Percentiles rank a stretch among this genome's conserved stretches.
Conservation (phyloP, 1,284 basidiomycete species). For the Ustilago nuda region DNA sequence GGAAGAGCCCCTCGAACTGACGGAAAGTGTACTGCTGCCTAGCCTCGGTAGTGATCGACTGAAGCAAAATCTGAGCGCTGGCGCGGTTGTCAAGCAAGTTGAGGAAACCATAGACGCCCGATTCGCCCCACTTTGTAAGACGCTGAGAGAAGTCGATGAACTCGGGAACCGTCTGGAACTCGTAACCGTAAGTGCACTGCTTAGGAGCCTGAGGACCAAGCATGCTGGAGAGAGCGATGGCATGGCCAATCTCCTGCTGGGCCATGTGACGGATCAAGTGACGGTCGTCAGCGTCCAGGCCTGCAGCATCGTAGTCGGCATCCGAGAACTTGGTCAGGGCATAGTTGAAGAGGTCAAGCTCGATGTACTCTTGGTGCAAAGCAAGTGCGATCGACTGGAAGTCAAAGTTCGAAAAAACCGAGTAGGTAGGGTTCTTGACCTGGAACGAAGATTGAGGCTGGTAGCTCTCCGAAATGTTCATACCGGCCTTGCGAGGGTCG, state of each 20-base stretch:
- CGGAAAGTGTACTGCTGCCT: conserved; percentile 56
- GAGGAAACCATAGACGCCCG: conserved; percentile 58
- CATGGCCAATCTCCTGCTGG: conserved; percentile 60
- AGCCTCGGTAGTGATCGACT: conserved; percentile 60
- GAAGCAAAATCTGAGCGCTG: conserved; percentile 52
- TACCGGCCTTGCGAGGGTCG: conserved; percentile 33
- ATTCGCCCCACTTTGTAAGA: conserved; percentile 58
- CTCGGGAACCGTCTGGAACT: conserved; percentile 47
- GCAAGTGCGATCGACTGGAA: conserved; percentile 53
- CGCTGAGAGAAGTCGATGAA: conserved; percentile 56
- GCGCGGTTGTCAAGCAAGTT: conserved; percentile 55
- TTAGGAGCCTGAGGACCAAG: conserved; percentile 52
- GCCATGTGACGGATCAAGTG: conserved; percentile 54
- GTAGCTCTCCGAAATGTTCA: conserved; percentile 43
- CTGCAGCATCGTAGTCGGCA: conserved; percentile 49
- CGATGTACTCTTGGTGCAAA: conserved; percentile 59
- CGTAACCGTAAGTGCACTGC: conserved; percentile 54
- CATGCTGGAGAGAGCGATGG: conserved; percentile 53
- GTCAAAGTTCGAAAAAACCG: conserved; percentile 51
- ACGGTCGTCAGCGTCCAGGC: conserved; percentile 48
- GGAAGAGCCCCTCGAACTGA: conserved; percentile 51
- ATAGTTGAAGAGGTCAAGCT: conserved; percentile 62
- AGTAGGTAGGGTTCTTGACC: conserved; percentile 42
- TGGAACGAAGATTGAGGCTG: conserved; percentile 40
- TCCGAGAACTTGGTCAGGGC: conserved; percentile 53